Conservation (phyloP, 306 rosid genomes). For the Myrica gale region DNA sequence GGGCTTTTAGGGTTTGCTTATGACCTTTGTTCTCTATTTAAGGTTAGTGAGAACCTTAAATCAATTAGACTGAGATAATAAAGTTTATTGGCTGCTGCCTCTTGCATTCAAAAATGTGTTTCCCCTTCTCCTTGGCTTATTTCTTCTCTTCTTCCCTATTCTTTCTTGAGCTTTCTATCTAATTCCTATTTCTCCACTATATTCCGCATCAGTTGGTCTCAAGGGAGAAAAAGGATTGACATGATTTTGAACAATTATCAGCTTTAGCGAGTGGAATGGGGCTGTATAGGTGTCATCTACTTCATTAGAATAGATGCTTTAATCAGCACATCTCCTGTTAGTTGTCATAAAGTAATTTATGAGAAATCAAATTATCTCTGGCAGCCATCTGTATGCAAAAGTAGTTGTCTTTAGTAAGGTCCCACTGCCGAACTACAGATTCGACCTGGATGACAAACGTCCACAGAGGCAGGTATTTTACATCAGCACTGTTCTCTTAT, state of each 20-base stretch:
- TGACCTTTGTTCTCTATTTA: no score
- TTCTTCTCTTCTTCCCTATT: no score
- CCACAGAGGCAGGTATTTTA: constrained; percentile 88
- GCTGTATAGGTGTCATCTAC: constrained; percentile 56
- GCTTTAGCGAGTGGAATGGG: constrained; percentile 78
- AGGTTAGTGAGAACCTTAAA: no score
- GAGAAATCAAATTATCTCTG: constrained; percentile 27
- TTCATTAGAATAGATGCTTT: constrained; percentile 19
- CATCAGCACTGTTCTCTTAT: constrained; percentile 3
- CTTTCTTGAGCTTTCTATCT: no score
- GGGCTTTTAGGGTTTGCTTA: no score
- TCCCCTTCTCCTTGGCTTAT: no score
- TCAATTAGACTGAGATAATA: no score
- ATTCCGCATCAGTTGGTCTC: no score
- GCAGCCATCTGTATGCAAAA: constrained; percentile 84
- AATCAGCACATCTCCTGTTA: background rate
- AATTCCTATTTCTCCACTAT: no score
- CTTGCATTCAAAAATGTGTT: no score
- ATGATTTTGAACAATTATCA: constrained; percentile 71
- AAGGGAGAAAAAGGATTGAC: constrained; percentile 82
- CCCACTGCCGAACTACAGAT: constrained; percentile 93
- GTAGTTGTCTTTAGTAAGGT: constrained; percentile 82
- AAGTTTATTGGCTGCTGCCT: no score
- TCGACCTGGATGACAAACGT: constrained; percentile 81
- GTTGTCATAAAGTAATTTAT: constrained; percentile 22